Base-by-base conservation (phyloP, 2,329 filamentous ascomycete species). In the Fusarium tjaetaba region DNA sequence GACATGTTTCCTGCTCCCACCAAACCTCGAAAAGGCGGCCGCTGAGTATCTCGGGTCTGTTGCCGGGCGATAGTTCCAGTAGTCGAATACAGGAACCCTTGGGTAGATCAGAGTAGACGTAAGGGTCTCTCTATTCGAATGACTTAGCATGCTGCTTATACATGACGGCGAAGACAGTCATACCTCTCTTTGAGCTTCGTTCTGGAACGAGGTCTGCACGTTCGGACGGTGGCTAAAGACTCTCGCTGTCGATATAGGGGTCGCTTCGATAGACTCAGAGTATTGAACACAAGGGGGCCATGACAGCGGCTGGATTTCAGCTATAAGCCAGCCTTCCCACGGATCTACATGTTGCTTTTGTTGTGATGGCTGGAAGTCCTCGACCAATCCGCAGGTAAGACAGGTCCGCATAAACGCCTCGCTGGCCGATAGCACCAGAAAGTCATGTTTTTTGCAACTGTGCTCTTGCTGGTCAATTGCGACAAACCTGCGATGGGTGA, bases 401-500 rank as follows among this genome's bases (percentile, higher is more conserved):
- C 32, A 52, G 2, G 49, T 52, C 6, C 49, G 22, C 32, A 16
- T 5, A 14, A 52, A 22, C 9, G 18, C 4, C 0, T 26, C 18
- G 13, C 9, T 20, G 3, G 18, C 7, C 3, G 49, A 6, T 24
- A 24, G 18, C 3, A 52, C 7, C 0, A 36, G 11, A 1, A 14
- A 36, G 11, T 52, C 49, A 16, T 26, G 49, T 3, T 2, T 52
- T 22, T 9, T 26, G 13, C 32, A 52, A 9, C 1, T 26, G 3
- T 22, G 2, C 5, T 36, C 18, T 26, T 36, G 13, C 7, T 22
- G n/a, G 0, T 52, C 1, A 32, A 52, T 52, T 22, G 13, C 16
- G 2, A 16, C 0, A 36, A 22, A 0, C 18, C 1, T 15, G 4
- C 1, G 1, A 11, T 14, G 5, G 6, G 16, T 20, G 42, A 9